Evolutionary conservation across 306 rosid species (phyloP), one percentile per base, ranked within the genome.

Genomic region (Ormosia semicastrata): DNA sequence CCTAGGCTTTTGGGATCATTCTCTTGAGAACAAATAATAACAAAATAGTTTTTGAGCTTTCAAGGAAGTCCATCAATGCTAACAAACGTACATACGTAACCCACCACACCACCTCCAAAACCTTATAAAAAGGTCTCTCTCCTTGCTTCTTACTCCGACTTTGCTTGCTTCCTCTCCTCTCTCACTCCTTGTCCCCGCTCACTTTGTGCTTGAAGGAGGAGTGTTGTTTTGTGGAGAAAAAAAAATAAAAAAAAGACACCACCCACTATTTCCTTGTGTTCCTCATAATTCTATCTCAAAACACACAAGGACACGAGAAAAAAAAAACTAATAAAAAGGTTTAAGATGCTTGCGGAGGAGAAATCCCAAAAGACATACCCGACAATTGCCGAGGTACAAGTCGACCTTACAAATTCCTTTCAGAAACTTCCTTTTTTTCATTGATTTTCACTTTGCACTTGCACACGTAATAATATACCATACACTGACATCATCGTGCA

Each of bases 301-400:
- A 68, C 66, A 49, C 82, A 83, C 13, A 69, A 59, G 15, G 24
- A 66, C 74, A 32, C 65, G 46, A 57, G 43, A 14, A 58, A 33
- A 5, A 5, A 8, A 41, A 66, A 53, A 56, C 29, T 44, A 43
- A 47, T 47, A 39, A 44, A 12, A 36, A 53, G 47, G 30, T 18
- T 34, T 8, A 67, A 66, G 66, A 65, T 73, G 83, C 71, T 34
- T 14, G 58, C 37, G 3, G 71, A 66, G 47, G 36, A 79, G 73
- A 74, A 73, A 50, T 67, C 69, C 73, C 87, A 67, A 44, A 75
- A 79, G 75, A n/a, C 87, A 47, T 11, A 57, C 77, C 62, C 81
- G 34, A 73, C 77, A 79, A 14, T 73, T 5, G 0, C 87, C 24
- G 74, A 84, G 84, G 87, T 84, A 79, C 70, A 34, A 64, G 24